phyloP scores from a whole-genome alignment of 176 grass and related monocot genomes.

The Oryza nivara region DNA sequence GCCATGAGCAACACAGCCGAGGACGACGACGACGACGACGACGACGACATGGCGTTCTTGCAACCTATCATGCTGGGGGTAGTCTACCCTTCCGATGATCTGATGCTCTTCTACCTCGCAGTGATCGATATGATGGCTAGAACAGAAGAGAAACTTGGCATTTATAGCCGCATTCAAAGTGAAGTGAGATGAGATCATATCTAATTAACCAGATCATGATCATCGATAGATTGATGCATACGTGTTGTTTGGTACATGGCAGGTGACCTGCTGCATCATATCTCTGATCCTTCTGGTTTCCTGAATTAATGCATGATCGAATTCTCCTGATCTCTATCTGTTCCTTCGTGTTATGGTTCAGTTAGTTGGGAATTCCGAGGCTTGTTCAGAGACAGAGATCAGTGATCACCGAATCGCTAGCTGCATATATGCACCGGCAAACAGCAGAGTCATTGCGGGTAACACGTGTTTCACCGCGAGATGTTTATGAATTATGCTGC shows the following conservation, averaged over 20 bases:
- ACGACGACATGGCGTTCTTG: conserved; percentile 3
- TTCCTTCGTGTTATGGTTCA: background rate
- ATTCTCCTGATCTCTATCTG: background rate
- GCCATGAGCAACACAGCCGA: conserved; percentile 6
- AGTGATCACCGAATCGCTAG: background rate
- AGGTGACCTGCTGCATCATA: conserved; percentile 17
- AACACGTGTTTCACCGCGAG: background rate
- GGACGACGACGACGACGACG: background rate
- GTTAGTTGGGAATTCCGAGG: background rate
- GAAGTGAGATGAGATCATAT: no score
- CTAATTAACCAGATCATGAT: no score
- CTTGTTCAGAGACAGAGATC: background rate
- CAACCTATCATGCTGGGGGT: no score
- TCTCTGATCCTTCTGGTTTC: background rate
- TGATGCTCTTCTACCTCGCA: no score
- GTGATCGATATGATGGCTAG: no score
- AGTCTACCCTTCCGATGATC: background rate
- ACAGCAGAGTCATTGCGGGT: background rate
- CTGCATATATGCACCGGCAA: background rate
- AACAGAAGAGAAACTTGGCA: no score
- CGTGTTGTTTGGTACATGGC: background rate
- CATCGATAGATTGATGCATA: no score
- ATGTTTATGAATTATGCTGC: background rate
- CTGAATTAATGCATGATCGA: background rate
- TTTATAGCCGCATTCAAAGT: no score